Evolutionary conservation across 163 green algal genomes (phyloP).

Genomic region (Scenedesmus sp.): DNA sequence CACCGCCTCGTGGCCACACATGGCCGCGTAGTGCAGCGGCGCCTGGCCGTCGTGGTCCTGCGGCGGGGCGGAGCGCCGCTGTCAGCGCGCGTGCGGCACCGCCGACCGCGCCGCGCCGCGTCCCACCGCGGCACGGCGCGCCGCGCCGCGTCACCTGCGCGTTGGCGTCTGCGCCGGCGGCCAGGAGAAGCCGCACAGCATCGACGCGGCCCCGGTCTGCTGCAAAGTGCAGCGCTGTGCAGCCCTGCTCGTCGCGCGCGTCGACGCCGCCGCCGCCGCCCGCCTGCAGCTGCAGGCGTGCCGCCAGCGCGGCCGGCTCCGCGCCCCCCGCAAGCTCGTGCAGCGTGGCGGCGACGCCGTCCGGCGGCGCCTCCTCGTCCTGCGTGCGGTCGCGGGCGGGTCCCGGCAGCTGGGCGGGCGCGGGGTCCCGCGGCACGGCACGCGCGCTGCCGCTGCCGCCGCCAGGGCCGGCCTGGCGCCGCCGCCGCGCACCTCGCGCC

Average conservation of each 20-base stretch:
- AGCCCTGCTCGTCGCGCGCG: conserved; percentile 38
- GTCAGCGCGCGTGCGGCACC: not conserved
- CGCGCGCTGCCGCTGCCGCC: not conserved
- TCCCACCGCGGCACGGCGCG: no score
- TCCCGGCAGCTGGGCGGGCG: not conserved
- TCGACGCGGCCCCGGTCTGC: conserved; percentile 47
- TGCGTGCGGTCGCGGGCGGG: not conserved
- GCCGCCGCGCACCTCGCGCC: not conserved
- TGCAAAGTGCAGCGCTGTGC: conserved; percentile 60
- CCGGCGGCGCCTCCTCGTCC: not conserved
- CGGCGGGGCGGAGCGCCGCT: not conserved
- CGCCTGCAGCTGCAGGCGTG: no score
- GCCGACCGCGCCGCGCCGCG: no score
- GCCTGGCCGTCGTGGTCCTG: conserved; percentile 42
- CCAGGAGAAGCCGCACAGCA: conserved; percentile 31
- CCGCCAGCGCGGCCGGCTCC: conserved; percentile 36
- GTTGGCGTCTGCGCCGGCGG: conserved; percentile 47
- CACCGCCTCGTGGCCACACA: conserved; percentile 34
- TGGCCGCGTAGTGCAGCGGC: conserved; percentile 44
- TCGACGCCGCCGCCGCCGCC: no score
- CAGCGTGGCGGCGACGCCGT: conserved; percentile 20
- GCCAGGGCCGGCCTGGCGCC: not conserved
- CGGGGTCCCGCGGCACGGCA: not conserved
- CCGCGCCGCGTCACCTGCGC: conserved; percentile 5
- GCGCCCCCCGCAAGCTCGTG: conserved; percentile 51